Evolutionary conservation across 2,329 filamentous ascomycete genomes (phyloP), one percentile per base, ranked within the genome.

Genomic region (Pseudogymnoascus sp.): DNA sequence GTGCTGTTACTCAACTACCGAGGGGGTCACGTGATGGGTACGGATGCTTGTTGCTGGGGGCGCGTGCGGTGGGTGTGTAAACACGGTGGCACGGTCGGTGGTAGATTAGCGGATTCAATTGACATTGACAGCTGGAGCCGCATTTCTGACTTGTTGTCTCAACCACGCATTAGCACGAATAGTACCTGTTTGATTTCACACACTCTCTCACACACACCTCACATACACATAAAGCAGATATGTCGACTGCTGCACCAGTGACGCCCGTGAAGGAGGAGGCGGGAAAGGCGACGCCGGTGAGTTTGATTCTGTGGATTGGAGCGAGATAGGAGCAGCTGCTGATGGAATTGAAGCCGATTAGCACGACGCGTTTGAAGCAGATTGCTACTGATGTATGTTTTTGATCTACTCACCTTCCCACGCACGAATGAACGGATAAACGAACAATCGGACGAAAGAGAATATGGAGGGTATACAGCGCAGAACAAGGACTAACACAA

Each of bases 321-420:
- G 13, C 8, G 17, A 1, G 8, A 21, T 38, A 8, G 35, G 36
- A 19, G 10, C 9, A 21, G 40, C 8, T 23, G 40, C 40, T 44
- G 11, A 44, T 17, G 2, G 33, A 11, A 4, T 17, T 70, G 71
- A 63, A 93, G 89, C 91, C 91, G 65, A 83, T 96, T 71, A 83
- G 89, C 65, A 82, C 87, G 70, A 87, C 86, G 72, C 83, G 91
- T 68, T 84, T 96, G 69, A 89, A 88, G 79, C 90, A 95, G 79
- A 93, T 96, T 75, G 88, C 90, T 70, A 87, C 85, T 74, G 89
- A 93, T 81, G 90, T 93, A 83, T 72, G 85, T 79, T 65, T 38
- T 9, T 62, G 61, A 28, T 63, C 44, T 15, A 42, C 42, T 64
- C 64, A 6, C 23, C 23, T 6, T 26, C 64, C 61, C 62, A 53